These are phyloP conservation scores for Parastagonospora avenae DNA, from an alignment of 2,329 filamentous ascomycete species.

Conservation along the genomic window DNA sequence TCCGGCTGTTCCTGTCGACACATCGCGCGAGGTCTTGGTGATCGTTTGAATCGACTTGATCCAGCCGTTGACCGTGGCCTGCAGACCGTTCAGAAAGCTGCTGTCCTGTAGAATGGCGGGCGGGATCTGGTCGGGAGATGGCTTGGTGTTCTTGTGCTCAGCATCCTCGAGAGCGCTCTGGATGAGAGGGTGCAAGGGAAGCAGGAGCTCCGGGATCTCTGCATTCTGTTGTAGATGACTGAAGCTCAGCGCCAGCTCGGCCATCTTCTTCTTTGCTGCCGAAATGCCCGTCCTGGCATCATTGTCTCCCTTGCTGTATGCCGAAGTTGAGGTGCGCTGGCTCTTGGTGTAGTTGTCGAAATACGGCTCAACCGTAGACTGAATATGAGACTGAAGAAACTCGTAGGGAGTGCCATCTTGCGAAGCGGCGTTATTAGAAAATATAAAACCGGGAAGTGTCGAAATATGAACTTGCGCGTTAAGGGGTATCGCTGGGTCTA, in stretches of 20 bases:
- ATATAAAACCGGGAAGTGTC: slow-evolving; percentile 83
- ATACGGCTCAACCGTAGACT: slow-evolving; percentile 90
- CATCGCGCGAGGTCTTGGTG: slow-evolving; percentile 90
- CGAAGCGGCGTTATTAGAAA: slow-evolving; percentile 69
- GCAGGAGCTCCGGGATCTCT: slow-evolving; percentile 89
- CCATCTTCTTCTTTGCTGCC: slow-evolving; percentile 95
- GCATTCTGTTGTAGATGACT: slow-evolving; percentile 96
- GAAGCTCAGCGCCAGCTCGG: slow-evolving; percentile 88
- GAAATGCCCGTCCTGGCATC: slow-evolving; percentile 94
- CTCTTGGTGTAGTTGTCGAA: slow-evolving; percentile 94
- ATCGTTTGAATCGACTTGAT: slow-evolving; percentile 98
- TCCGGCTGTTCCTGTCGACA: slow-evolving; percentile 77
- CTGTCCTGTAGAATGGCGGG: slow-evolving; percentile 80
- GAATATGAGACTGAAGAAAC: slow-evolving; percentile 87
- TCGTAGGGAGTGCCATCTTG: slow-evolving; percentile 87
- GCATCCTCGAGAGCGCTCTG: slow-evolving; percentile 84
- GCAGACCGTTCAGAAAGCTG: slow-evolving; percentile 88
- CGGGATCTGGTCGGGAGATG: slow-evolving; percentile 80
- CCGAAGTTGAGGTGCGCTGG: slow-evolving; percentile 42
- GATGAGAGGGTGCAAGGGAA: slow-evolving; percentile 87
- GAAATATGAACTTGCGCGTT: slow-evolving; percentile 89
- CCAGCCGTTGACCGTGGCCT: slow-evolving; percentile 94
- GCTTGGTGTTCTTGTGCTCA: slow-evolving; percentile 66
- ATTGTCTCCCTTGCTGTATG: slow-evolving; percentile 76
- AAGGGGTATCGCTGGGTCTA: slow-evolving; percentile 82